Base-by-base conservation (phyloP, 192 early-diverging fungal species). In the Entomortierella chlamydospora region DNA sequence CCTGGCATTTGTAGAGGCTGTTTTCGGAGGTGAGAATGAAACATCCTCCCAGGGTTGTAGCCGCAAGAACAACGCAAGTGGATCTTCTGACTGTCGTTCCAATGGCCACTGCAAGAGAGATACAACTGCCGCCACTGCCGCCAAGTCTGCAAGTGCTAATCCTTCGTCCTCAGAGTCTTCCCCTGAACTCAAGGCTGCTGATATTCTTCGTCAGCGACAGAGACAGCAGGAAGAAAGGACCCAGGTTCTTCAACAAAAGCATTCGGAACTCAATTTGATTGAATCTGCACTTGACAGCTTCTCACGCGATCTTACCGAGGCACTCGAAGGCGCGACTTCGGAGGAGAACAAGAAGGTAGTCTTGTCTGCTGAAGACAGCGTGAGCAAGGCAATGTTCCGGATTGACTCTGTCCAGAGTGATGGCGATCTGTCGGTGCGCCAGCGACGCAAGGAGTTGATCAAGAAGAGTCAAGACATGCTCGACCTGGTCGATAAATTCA, bases 361-460 rank as follows among this genome's bases (percentile, higher is more conserved):
- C n/a, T 33, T 77, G 0, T 8, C 56, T 22, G 61, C 66, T 8
- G 66, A 69, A 30, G 73, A 77, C 43, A 69, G 64, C 39, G 23
- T 77, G 31, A 69, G 60, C 47, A 68, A 68, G 60, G 65, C 66
- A 18, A 77, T 77, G 65, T 28, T 77, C 60, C 37, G 43, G 17
- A 69, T 77, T 52, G 73, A 77, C 47, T 56, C 65, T 47, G 65
- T 77, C 26, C 51, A 63, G 26, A 69, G 59, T 31, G 61, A 77
- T 8, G 73, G 66, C 22, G 61, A 69, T 30, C 47, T 64, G 31
- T 57, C 66, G 7, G 51, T 77, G 42, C 65, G 73, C 28, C 52
- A 49, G 37, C 59, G 65, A 8, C 50, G 73, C 12, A 77, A 77
- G 61, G 73, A 77, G 61, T 47, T 77, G 34, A 69, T 77, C 55